Evolutionary conservation across 257 asterid species (phyloP).

Genomic region (Voacanga thouarsii): DNA sequence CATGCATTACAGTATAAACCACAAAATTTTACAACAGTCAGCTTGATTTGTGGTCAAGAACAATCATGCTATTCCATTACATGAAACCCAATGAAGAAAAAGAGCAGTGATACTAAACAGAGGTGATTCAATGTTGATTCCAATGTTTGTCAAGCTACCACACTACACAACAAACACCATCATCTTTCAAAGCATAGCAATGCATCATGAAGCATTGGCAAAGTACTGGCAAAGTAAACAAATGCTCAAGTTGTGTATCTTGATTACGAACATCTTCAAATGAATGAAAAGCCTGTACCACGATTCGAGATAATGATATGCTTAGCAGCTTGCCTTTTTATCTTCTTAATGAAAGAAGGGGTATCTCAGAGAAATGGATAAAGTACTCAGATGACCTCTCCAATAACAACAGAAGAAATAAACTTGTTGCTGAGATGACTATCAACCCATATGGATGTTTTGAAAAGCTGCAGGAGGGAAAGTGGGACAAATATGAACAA

Average conservation of each 20-base stretch:
- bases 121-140: background rate
- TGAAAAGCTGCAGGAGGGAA: background rate
- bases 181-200: background rate
- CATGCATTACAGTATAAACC: conserved; percentile 21
- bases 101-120: background rate
- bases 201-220: background rate
- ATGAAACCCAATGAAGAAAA: background rate
- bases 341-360: background rate
- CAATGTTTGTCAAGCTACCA: background rate
- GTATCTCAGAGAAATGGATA: background rate
- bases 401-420: background rate
- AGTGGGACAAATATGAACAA: background rate
- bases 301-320: no score
- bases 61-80: background rate
- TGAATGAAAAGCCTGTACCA: no score
- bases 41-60: conserved; percentile 9
- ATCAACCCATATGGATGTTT: background rate
- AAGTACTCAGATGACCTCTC: background rate
- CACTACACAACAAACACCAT: background rate
- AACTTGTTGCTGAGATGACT: background rate
- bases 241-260: background rate
- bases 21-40: conserved; percentile 1
- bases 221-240: background rate
- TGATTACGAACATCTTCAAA: background rate
- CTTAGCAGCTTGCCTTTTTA: no score